Evolutionary conservation across 257 asterid genomes (phyloP).

Genomic region (Nicotiana sylvestris): DNA sequence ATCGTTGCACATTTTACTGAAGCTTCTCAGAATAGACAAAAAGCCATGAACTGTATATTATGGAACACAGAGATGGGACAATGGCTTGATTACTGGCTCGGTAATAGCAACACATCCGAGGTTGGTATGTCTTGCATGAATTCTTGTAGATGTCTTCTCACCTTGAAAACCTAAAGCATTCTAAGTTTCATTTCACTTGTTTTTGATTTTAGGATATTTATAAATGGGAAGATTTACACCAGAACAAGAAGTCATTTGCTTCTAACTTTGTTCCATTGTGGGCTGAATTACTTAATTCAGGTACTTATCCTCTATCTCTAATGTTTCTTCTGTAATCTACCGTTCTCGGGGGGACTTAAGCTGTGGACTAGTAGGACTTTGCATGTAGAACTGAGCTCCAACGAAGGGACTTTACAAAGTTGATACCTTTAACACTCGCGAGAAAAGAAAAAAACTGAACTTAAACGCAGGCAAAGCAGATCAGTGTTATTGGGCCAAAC

Average conservation of each 20-base stretch:
- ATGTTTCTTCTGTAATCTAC: not conserved
- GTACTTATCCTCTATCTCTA: conserved; percentile 28
- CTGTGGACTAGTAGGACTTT: not conserved
- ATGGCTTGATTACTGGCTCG: conserved; percentile 91
- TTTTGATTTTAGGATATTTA: conserved; percentile 39
- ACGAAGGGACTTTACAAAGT: not conserved
- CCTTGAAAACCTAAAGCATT: not conserved
- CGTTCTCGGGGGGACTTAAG: not conserved
- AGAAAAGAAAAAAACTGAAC: not conserved
- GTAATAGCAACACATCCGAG: conserved; percentile 24
- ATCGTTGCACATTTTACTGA: conserved; percentile 33
- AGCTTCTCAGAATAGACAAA: conserved; percentile 56
- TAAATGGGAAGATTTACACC: conserved; percentile 55
- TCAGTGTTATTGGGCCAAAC: not conserved
- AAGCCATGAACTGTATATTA: conserved; percentile 57
- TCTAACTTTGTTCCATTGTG: conserved; percentile 52
- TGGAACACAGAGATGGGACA: conserved; percentile 76
- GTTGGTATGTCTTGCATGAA: conserved; percentile 18
- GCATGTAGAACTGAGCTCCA: not conserved
- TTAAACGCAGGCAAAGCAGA: not conserved
- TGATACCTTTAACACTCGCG: not conserved
- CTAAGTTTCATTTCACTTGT: not conserved
- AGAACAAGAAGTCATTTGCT: conserved; percentile 14
- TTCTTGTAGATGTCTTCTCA: not conserved
- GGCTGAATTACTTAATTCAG: conserved; percentile 59